Conservation (phyloP, 176 grass and related monocot genomes). For the Secale cereale region DNA sequence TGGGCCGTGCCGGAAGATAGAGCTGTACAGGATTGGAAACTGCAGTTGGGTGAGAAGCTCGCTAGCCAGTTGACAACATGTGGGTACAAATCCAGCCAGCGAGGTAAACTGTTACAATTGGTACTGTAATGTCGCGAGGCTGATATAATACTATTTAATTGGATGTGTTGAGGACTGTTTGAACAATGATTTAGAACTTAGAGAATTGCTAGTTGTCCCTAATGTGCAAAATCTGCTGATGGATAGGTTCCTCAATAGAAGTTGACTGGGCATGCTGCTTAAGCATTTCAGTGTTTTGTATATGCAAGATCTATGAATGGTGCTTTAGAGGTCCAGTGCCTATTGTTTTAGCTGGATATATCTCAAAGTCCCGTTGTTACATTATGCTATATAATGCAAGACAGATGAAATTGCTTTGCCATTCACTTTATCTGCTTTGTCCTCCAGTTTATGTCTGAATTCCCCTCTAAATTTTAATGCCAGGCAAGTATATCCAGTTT, state of each 20-base stretch:
- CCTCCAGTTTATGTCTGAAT: not conserved
- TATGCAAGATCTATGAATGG: not conserved
- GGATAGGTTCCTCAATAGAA: not conserved
- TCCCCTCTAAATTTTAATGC: not conserved
- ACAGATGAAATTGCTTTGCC: not conserved
- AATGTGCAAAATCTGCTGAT: not conserved
- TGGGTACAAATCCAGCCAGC: slow-evolving; percentile 89
- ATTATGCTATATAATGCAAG: not conserved
- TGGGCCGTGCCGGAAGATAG: slow-evolving; percentile 55
- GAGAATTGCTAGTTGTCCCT: slow-evolving; percentile 4
- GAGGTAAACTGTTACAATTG: slow-evolving; percentile 43
- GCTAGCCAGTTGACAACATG: slow-evolving; percentile 63
- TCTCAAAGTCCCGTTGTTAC: slow-evolving; percentile 2
- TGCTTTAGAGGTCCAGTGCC: not conserved
- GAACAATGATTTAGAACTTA: not conserved
- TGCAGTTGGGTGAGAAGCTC: slow-evolving; percentile 77
- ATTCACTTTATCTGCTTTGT: not conserved
- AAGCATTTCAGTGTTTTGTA: not conserved
- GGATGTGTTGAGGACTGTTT: not conserved
- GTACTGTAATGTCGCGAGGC: not conserved
- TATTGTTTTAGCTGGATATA: slow-evolving; percentile 4
- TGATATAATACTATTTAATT: not conserved
- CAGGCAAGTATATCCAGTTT: slow-evolving; percentile 8
- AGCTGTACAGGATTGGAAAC: slow-evolving; percentile 64
- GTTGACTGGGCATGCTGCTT: not conserved